Evolutionary conservation across 768 basidiomycete genomes (phyloP).

Genomic region (Lanmaoa rubissima): DNA sequence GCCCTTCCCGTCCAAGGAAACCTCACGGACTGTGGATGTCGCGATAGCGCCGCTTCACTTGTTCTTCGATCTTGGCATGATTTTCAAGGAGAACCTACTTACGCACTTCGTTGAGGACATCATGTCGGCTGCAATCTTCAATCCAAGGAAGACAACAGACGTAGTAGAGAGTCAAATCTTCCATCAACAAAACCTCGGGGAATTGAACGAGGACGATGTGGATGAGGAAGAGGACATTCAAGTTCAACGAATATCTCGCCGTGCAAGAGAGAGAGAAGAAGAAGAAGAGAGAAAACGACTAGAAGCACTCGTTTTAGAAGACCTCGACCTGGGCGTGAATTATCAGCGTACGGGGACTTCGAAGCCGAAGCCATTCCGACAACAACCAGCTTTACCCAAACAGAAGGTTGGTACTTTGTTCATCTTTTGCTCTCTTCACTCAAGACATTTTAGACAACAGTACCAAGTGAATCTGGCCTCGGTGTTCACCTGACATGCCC

Average conservation of each 20-base stretch:
- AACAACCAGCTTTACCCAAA: constrained; percentile 1
- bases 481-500: constrained; percentile 43
- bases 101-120: constrained; percentile 51
- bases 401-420: constrained; percentile 17
- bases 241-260: constrained; percentile 21
- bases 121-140: constrained; percentile 20
- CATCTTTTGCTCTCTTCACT: constrained; percentile 1
- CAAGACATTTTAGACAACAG: constrained; percentile 8
- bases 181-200: constrained; percentile 2
- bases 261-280: constrained; percentile 31
- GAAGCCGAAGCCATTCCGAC: constrained; percentile 6
- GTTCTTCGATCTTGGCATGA: constrained; percentile 64
- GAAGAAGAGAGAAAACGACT: constrained; percentile 43
- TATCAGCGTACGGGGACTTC: constrained; percentile 31
- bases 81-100: constrained; percentile 38
- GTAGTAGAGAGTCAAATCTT: not conserved
- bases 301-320: constrained; percentile 55
- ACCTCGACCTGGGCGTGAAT: constrained; percentile 53
- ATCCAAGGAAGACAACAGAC: constrained; percentile 1
- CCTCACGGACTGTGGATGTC: constrained; percentile 27
- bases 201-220: constrained; percentile 5
- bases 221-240: constrained; percentile 22
- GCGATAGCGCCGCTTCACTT: constrained; percentile 64
- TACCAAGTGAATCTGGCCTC: constrained; percentile 3
- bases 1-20: not conserved